phyloP scores from a whole-genome alignment of 805 yeast genomes.

The Candida orba region DNA sequence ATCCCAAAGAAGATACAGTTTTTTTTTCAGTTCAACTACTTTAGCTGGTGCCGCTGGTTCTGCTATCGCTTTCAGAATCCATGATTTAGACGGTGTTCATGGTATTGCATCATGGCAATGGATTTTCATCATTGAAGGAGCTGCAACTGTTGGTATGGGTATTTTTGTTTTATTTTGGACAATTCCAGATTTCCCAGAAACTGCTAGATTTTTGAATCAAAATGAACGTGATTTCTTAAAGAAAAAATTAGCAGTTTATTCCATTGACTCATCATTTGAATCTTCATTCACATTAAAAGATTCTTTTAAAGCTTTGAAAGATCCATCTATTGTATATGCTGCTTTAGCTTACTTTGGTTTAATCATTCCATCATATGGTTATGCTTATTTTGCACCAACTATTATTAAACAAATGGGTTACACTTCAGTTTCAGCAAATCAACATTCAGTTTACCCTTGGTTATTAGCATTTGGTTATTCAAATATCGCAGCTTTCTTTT shows the following conservation, averaged over 20 bases:
- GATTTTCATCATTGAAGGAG: conserved; percentile 45
- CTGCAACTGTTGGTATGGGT: conserved; percentile 34
- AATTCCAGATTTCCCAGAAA: conserved; percentile 37
- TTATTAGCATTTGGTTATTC: conserved; percentile 63
- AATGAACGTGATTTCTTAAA: conserved; percentile 33
- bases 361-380: conserved; percentile 33
- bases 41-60: conserved; percentile 54
- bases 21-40: conserved; percentile 45
- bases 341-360: conserved; percentile 32
- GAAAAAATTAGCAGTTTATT: conserved; percentile 31
- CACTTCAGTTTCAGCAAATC: conserved; percentile 67
- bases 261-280: conserved; percentile 31
- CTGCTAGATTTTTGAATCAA: conserved; percentile 32
- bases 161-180: conserved; percentile 29
- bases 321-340: conserved; percentile 43
- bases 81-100: conserved; percentile 37
- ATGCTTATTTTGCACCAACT: conserved; percentile 39
- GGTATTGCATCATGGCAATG: conserved; percentile 41
- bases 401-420: conserved; percentile 36
- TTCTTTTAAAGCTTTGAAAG: conserved; percentile 38
- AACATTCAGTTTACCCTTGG: conserved; percentile 85
- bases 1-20: conserved; percentile 40
- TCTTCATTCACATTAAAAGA: conserved; percentile 28
- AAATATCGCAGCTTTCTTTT: conserved; percentile 51
- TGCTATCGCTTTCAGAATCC: conserved; percentile 39